Evolutionary conservation across 1,139 yeast species (phyloP).

Genomic region (Saccharomycopsis hybrid): DNA sequence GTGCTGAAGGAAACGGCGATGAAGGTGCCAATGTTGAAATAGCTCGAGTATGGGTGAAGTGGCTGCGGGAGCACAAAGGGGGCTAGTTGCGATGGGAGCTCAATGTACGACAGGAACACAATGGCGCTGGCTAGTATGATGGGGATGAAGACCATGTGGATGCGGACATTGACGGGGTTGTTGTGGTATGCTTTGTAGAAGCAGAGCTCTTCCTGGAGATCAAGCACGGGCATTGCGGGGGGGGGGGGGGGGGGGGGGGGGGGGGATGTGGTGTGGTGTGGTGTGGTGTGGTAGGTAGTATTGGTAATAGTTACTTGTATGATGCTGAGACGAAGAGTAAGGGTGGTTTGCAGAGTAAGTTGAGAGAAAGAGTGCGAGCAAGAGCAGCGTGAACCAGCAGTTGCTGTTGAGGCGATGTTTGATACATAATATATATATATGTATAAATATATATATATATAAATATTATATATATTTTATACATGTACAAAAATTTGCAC

Average conservation of each 20-base stretch:
- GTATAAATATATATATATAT: too few relatives aligned
- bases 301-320: neutral
- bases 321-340: neutral
- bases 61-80: neutral
- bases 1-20: constrained; percentile 34
- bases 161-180: constrained; percentile 59
- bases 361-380: too few relatives aligned
- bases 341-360: neutral
- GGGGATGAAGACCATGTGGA: constrained; percentile 80
- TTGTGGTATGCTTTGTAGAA: constrained; percentile 83
- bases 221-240: neutral
- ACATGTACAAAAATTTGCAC: too few relatives aligned
- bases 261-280: neutral
- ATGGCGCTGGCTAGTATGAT: constrained; percentile 55
- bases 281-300: neutral
- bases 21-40: constrained; percentile 36
- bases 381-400: too few relatives aligned
- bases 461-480: too few relatives aligned
- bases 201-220: constrained; percentile 45
- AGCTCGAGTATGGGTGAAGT: constrained; percentile 26
- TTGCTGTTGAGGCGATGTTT: too few relatives aligned
- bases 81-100: constrained; percentile 6
- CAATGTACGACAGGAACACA: constrained; percentile 22
- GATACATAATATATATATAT: too few relatives aligned
- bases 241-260: neutral